Evolutionary conservation across 495 filamentous ascomycete species (phyloP), one percentile per base, ranked within the genome.

Genomic region (Lepraria neglecta): DNA sequence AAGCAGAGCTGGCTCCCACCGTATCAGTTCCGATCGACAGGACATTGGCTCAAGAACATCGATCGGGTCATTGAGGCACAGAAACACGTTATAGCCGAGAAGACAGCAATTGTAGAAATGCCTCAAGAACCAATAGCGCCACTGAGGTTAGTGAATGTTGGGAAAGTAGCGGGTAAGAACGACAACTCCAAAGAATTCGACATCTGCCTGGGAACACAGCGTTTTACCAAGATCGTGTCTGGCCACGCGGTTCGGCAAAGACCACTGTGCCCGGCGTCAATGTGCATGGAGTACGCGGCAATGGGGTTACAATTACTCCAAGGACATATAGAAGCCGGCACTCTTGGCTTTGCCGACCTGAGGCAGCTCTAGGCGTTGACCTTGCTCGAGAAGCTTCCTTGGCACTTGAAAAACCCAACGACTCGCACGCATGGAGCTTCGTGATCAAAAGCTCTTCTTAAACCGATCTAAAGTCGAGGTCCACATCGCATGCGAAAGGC

Each of bases 1-100:
- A 47, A 58, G 14, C 65, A 58, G 9, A n/a, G 82, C 7, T 51
- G 69, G 7, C 73, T 84, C 2, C 82, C 82, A 10, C 76, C 81
- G 0, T 83, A 82, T 56, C 76, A 82, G 57, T 84, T 84, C 50
- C 77, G 80, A 24, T 74, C 73, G 47, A 65, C 72, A 0, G 33
- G 61, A 0, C 76, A 80, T 50, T 79, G 76, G 76, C 55, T 77
- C 30, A 17, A n/a, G 6, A 56, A 56, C 9, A 42, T 56, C 14
- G 63, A 60, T 6, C 50, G 58, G 2, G 63, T 15, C 10, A 38
- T 64, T 35, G 62, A 64, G 40, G 52, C 58, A 17, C 31, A 65
- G 51, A 30, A 53, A 33, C 61, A 52, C 35, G 35, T 38, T n/a
- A 33, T 43, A 10, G 38, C 35, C 27, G 56, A 59, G 46, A 59